These are phyloP conservation scores for Hanseniaspora gamundiae DNA, from an alignment of 1,139 yeast genomes.

Conservation along the genomic window DNA sequence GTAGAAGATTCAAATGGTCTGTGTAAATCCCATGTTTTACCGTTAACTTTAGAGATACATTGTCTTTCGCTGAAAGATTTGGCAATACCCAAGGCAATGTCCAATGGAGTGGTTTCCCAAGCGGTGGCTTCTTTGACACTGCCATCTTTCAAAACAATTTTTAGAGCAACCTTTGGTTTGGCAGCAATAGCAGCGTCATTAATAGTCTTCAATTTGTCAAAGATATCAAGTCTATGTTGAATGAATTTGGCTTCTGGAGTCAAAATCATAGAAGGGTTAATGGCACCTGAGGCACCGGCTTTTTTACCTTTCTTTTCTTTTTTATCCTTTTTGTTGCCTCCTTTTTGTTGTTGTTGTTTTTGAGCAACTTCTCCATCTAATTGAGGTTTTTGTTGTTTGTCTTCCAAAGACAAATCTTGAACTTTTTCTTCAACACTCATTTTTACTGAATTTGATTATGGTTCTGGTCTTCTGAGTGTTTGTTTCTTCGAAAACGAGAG, in stretches of 20 bases:
- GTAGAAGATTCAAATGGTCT: conserved; percentile 80
- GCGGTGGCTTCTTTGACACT: conserved; percentile 63
- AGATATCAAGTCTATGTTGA: conserved; percentile 64
- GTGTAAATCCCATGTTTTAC: conserved; percentile 87
- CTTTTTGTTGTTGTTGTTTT: conserved; percentile 5
- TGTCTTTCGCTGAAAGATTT: conserved; percentile 66
- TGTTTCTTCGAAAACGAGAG: too few species aligned
- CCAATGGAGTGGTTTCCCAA: conserved; percentile 85
- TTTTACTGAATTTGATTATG: background rate
- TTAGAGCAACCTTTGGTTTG: conserved; percentile 50
- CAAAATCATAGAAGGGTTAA: conserved; percentile 32
- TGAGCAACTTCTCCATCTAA: conserved; percentile 18
- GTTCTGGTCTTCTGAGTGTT: background rate
- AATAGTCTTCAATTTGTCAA: conserved; percentile 69
- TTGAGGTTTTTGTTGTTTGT: conserved; percentile 14
- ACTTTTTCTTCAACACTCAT: conserved; percentile 35
- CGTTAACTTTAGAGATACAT: conserved; percentile 84
- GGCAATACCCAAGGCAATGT: conserved; percentile 74
- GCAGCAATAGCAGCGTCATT: conserved; percentile 62
- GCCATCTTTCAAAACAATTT: conserved; percentile 82
- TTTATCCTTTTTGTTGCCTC: conserved; percentile 14
- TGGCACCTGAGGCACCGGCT: conserved; percentile 19
- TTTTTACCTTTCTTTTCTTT: conserved; percentile 24
- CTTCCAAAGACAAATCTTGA: conserved; percentile 37
- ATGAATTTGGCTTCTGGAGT: conserved; percentile 78